phyloP scores from a whole-genome alignment of 2,329 filamentous ascomycete species.

The Microcera coccophila region DNA sequence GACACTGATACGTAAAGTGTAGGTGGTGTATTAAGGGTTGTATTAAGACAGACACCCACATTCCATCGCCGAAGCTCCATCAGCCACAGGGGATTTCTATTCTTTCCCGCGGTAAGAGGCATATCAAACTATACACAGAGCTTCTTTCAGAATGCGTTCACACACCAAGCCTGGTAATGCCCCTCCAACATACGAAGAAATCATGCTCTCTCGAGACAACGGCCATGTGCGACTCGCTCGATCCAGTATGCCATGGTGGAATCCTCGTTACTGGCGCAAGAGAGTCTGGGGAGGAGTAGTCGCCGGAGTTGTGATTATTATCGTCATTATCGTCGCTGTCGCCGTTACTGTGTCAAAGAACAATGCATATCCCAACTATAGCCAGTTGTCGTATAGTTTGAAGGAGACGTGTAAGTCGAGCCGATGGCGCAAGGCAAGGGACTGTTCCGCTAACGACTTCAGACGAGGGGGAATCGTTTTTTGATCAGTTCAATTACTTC shows the following conservation, averaged over 20 bases:
- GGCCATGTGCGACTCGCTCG: constrained; percentile 20
- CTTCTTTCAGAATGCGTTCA: background rate
- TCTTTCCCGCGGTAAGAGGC: no score
- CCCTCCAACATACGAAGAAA: constrained; percentile 28
- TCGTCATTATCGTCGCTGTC: constrained; percentile 47
- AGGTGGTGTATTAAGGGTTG: no score
- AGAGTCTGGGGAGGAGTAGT: constrained; percentile 45
- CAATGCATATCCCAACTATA: constrained; percentile 48
- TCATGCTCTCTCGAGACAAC: constrained; percentile 18
- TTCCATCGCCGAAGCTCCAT: no score
- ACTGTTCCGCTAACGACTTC: constrained; percentile 5
- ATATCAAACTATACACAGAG: no score
- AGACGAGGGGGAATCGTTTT: constrained; percentile 50
- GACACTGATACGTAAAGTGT: no score
- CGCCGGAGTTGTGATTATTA: constrained; percentile 40
- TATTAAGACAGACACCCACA: no score
- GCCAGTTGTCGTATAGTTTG: constrained; percentile 43
- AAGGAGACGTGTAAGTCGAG: constrained; percentile 45
- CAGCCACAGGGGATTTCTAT: no score
- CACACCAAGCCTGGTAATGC: constrained; percentile 20
- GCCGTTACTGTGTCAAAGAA: constrained; percentile 38
- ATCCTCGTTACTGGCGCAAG: constrained; percentile 52
- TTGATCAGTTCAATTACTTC: constrained; percentile 54
- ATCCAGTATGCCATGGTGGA: constrained; percentile 37
- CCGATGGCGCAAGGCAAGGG: background rate